These are phyloP conservation scores for Graphilbum ipis-grandicollis DNA, from an alignment of 2,329 filamentous ascomycete genomes.

Conservation along the genomic window DNA sequence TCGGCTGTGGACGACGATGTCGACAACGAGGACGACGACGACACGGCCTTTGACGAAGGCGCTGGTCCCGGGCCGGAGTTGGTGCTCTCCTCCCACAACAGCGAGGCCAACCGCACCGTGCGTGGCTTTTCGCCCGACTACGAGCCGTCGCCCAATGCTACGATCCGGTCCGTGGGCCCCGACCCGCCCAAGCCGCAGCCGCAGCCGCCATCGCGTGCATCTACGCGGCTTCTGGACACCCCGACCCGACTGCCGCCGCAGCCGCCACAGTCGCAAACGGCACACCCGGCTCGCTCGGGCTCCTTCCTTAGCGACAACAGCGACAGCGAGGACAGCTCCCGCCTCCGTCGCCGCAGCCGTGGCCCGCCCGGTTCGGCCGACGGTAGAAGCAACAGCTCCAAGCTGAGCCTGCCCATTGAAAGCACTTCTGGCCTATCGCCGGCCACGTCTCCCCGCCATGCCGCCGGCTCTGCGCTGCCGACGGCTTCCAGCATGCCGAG, in stretches of 20 bases:
- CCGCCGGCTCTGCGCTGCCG: constrained; percentile 16
- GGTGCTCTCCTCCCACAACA: background rate
- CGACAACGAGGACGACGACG: background rate
- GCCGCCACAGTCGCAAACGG: constrained; percentile 13
- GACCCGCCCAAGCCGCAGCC: constrained; percentile 12
- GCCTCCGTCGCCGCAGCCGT: background rate
- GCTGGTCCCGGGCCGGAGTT: background rate
- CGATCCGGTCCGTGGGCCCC: constrained; percentile 46
- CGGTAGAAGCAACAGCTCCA: constrained; percentile 18
- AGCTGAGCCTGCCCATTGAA: constrained; percentile 25
- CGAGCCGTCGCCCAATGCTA: constrained; percentile 52
- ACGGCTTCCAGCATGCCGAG: constrained; percentile 23
- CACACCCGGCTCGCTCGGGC: constrained; percentile 19
- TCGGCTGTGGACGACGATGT: background rate
- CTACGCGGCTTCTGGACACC: constrained; percentile 12
- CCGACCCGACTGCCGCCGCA: constrained; percentile 18
- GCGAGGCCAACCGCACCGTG: constrained; percentile 15
- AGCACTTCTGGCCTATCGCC: constrained; percentile 17
- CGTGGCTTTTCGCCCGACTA: constrained; percentile 62
- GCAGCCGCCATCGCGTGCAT: background rate
- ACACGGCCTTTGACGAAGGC: background rate
- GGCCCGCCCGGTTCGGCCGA: no score
- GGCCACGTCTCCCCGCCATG: no score
- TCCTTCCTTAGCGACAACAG: constrained; percentile 36
- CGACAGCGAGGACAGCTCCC: constrained; percentile 25